phyloP scores from a whole-genome alignment of 2,329 filamentous ascomycete species.

The Metarhizium robertsii region DNA sequence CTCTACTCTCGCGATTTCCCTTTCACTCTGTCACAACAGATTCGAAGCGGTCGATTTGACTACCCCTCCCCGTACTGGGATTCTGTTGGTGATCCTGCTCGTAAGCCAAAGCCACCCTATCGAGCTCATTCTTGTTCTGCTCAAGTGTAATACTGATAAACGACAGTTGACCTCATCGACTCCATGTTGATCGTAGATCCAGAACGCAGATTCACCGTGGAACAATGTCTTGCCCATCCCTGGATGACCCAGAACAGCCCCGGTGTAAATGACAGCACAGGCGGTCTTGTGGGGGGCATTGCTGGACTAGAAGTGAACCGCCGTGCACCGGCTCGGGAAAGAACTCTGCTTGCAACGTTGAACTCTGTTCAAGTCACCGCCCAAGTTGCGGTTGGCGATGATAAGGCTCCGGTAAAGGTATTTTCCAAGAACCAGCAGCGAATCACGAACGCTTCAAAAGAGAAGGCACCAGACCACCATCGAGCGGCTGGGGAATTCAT shows the following conservation, averaged over 20 bases:
- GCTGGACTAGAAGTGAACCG: conserved; percentile 73
- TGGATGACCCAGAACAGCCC: conserved; percentile 63
- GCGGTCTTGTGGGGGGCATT: conserved; percentile 83
- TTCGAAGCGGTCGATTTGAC: conserved; percentile 79
- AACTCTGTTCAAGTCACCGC: conserved; percentile 57
- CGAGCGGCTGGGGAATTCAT: conserved; percentile 70
- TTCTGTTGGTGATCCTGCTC: conserved; percentile 54
- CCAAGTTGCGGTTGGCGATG: conserved; percentile 45
- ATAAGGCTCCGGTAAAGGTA: conserved; percentile 58
- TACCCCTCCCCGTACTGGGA: conserved; percentile 93
- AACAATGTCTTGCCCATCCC: conserved; percentile 83
- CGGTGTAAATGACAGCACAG: conserved; percentile 74
- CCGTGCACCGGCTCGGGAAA: conserved; percentile 69
- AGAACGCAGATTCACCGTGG: conserved; percentile 73
- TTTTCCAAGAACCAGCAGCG: conserved; percentile 58
- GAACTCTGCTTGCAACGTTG: conserved; percentile 74
- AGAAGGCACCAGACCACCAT: conserved; percentile 57
- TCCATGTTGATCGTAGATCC: conserved; percentile 87
- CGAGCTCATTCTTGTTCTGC: not conserved
- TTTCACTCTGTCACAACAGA: conserved; percentile 80
- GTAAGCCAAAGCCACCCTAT: conserved; percentile 28
- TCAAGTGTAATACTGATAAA: not conserved
- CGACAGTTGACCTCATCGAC: conserved; percentile 73
- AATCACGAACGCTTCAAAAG: conserved; percentile 34
- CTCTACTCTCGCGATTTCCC: conserved; percentile 74